phyloP scores from a whole-genome alignment of 306 rosid genomes.

The Rubus idaeus region DNA sequence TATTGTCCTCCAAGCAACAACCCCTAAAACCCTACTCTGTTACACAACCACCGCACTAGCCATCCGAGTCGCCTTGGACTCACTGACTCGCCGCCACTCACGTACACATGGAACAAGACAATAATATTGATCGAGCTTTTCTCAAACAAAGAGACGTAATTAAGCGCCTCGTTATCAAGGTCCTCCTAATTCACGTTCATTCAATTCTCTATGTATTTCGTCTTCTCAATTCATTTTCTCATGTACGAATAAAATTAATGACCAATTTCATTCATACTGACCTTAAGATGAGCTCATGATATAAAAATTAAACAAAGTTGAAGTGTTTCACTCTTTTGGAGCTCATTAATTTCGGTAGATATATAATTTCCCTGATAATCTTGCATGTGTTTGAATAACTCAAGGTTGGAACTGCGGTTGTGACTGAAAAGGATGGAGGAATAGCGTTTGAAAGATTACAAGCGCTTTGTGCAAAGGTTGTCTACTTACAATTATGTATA shows the following conservation, averaged over 20 bases:
- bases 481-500: neutral
- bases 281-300: too few relatives aligned
- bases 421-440: conserved; percentile 57
- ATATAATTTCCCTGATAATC: too few relatives aligned
- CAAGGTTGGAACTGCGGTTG: conserved; percentile 64
- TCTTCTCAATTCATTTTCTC: neutral
- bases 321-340: too few relatives aligned
- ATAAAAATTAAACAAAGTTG: too few relatives aligned
- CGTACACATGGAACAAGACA: neutral
- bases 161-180: conserved; percentile 76
- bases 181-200: conserved; percentile 1
- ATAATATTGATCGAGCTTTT: conserved; percentile 37
- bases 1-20: neutral
- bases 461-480: conserved; percentile 79
- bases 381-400: neutral
- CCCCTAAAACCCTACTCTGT: neutral
- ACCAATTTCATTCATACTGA: neutral
- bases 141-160: conserved; percentile 38
- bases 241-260: neutral
- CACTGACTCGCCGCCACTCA: neutral
- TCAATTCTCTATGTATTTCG: neutral
- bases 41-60: neutral
- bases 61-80: neutral
- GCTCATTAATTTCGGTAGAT: too few relatives aligned
- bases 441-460: conserved; percentile 65